Evolutionary conservation across 495 filamentous ascomycete genomes (phyloP).

Genomic region (Penicillium canariense): DNA sequence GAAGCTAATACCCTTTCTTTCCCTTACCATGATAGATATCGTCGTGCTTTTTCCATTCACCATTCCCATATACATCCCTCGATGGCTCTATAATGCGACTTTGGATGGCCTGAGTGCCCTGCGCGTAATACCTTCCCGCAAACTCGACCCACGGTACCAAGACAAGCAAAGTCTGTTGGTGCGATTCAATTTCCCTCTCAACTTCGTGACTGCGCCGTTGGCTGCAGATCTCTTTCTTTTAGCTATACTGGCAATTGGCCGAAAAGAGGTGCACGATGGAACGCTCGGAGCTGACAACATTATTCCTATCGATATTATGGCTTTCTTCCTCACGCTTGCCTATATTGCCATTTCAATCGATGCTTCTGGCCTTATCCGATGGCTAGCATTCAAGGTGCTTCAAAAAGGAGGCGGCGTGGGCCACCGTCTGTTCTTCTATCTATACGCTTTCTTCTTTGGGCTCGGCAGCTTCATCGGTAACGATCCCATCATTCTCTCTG

Average conservation of each 20-base stretch:
- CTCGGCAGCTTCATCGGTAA: conserved; percentile 66
- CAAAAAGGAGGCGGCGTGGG: conserved; percentile 59
- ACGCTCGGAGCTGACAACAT: conserved; percentile 60
- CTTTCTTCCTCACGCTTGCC: conserved; percentile 66
- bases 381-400: conserved; percentile 65
- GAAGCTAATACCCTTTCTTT: conserved; percentile 2
- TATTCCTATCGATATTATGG: conserved; percentile 61
- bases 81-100: conserved; percentile 39
- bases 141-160: conserved; percentile 7
- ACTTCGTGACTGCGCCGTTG: conserved; percentile 63
- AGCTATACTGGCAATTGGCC: conserved; percentile 59
- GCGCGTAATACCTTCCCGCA: conserved; percentile 50
- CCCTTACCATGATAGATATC: conserved; percentile 48
- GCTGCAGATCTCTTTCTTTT: conserved; percentile 65
- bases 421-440: conserved; percentile 62
- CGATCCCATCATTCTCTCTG: conserved; percentile 67
- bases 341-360: conserved; percentile 75
- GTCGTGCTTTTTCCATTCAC: conserved; percentile 63
- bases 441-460: conserved; percentile 65
- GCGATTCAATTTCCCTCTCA: conserved; percentile 54
- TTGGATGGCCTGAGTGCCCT: conserved; percentile 39
- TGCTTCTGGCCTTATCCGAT: conserved; percentile 64
- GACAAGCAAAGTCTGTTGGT: conserved; percentile 29
- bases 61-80: conserved; percentile 55
- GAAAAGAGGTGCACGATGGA: conserved; percentile 59